phyloP scores from a whole-genome alignment of 371 early-diverging fungal species.

The Mucor sp. region DNA sequence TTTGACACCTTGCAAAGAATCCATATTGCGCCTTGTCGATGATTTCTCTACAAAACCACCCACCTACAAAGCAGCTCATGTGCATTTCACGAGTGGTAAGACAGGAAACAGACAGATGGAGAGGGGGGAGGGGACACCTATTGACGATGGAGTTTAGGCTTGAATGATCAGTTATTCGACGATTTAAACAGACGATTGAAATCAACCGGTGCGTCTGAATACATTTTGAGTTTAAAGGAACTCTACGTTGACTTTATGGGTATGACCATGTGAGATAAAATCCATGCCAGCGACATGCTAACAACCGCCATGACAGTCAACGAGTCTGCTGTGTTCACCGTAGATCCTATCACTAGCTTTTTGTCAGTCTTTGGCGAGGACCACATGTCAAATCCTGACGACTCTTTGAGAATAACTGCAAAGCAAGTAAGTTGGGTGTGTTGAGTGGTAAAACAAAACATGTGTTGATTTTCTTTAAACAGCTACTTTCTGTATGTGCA shows the following conservation, averaged over 20 bases:
- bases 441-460: neutral
- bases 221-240: constrained; percentile 73
- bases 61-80: constrained; percentile 79
- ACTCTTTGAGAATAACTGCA: constrained; percentile 68
- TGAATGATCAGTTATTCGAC: constrained; percentile 70
- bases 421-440: constrained; percentile 56
- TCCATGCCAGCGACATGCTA: neutral
- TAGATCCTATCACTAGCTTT: constrained; percentile 70
- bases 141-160: constrained; percentile 44
- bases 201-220: constrained; percentile 54
- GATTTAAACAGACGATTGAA: constrained; percentile 55
- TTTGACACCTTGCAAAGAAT: constrained; percentile 81
- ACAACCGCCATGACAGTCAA: constrained; percentile 45
- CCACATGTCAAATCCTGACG: constrained; percentile 45
- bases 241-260: constrained; percentile 80
- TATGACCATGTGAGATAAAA: constrained; percentile 14
- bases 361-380: constrained; percentile 59
- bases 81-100: constrained; percentile 81
- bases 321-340: constrained; percentile 82
- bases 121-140: no score
- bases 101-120: no score
- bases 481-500: constrained; percentile 73
- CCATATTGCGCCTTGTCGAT: constrained; percentile 77
- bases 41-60: constrained; percentile 70
- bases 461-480: constrained; percentile 8